Percentiles rank a stretch among this genome's conserved stretches.
Conservation (phyloP, 2,329 filamentous ascomycete genomes). For the Hymenoscyphus salicellus region DNA sequence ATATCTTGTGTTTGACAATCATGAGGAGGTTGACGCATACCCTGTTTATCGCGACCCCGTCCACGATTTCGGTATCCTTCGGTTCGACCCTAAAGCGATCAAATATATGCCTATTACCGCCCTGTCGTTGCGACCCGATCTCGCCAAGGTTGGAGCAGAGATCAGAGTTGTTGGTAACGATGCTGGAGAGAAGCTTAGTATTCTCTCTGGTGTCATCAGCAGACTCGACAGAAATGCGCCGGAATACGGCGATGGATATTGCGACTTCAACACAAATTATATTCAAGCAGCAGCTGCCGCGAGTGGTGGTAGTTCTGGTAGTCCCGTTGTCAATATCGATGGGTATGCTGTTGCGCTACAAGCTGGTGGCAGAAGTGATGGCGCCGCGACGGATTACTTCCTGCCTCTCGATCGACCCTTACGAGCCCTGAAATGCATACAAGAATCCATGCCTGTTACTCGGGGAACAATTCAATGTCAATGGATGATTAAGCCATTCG, state of each 20-base stretch:
- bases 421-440: slow-evolving; percentile 82
- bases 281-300: slow-evolving; percentile 97
- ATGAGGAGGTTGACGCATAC: slow-evolving; percentile 92
- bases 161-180: slow-evolving; percentile 98
- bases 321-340: slow-evolving; percentile 94
- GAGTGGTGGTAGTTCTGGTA: slow-evolving; percentile 95
- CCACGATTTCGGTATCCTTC: slow-evolving; percentile 95
- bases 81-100: slow-evolving; percentile 92
- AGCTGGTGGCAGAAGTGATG: slow-evolving; percentile 88
- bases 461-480: slow-evolving; percentile 97
- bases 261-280: slow-evolving; percentile 94
- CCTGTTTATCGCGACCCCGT: slow-evolving; percentile 97
- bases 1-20: slow-evolving; percentile 97
- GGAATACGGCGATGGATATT: slow-evolving; percentile 96
- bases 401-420: slow-evolving; percentile 86
- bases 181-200: slow-evolving; percentile 96
- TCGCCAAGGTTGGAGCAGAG: slow-evolving; percentile 86
- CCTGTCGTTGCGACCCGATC: slow-evolving; percentile 76
- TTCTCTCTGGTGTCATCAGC: slow-evolving; percentile 94
- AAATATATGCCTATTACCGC: slow-evolving; percentile 93
- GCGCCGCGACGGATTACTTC: slow-evolving; percentile 96
- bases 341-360: slow-evolving; percentile 89
- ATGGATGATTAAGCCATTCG: slow-evolving; percentile 94
- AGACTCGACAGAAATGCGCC: slow-evolving; percentile 93
- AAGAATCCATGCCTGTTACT: slow-evolving; percentile 69